Conservation (phyloP, 2,329 filamentous ascomycete genomes). For the Huntiella savannae region DNA sequence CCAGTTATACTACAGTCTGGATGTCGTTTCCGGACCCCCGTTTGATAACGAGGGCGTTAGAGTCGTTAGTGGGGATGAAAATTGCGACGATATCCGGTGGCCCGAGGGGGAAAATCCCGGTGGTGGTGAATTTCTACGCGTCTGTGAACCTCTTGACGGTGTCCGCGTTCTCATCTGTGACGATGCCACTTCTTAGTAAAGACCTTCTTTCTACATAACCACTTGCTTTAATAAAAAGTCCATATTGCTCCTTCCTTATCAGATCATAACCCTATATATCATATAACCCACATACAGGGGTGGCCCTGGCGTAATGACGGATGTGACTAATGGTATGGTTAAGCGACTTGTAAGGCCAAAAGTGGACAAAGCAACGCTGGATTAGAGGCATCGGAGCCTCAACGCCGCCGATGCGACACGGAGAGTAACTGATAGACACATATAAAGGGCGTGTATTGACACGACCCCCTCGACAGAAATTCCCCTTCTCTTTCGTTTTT, state of each 20-base stretch:
- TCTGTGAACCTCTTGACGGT: constrained; percentile 3
- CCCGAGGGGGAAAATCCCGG: constrained; percentile 18
- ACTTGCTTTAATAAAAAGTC: too few relatives aligned
- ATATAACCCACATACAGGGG: too few relatives aligned
- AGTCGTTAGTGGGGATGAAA: constrained; percentile 15
- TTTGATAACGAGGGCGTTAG: constrained; percentile 19
- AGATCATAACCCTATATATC: too few relatives aligned
- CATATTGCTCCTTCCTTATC: too few relatives aligned
- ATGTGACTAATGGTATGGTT: constrained; percentile 8
- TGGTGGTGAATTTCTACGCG: constrained; percentile 18
- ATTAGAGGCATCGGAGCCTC: constrained; percentile 5
- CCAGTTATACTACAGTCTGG: constrained; percentile 22
- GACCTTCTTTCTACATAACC: too few relatives aligned
- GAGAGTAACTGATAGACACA: too few relatives aligned
- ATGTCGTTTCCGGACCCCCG: constrained; percentile 22
- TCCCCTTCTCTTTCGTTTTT: too few relatives aligned
- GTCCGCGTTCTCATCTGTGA: not conserved
- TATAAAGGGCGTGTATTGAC: too few relatives aligned
- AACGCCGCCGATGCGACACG: constrained; percentile 12
- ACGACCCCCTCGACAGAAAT: too few relatives aligned
- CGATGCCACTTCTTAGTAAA: too few relatives aligned
- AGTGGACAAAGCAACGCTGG: too few relatives aligned
- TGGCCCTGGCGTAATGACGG: not conserved
- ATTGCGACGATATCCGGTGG: constrained; percentile 22
- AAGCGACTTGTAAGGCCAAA: not conserved